phyloP scores from a whole-genome alignment of 106 monocot genomes.

The Narthecium ossifragum region DNA sequence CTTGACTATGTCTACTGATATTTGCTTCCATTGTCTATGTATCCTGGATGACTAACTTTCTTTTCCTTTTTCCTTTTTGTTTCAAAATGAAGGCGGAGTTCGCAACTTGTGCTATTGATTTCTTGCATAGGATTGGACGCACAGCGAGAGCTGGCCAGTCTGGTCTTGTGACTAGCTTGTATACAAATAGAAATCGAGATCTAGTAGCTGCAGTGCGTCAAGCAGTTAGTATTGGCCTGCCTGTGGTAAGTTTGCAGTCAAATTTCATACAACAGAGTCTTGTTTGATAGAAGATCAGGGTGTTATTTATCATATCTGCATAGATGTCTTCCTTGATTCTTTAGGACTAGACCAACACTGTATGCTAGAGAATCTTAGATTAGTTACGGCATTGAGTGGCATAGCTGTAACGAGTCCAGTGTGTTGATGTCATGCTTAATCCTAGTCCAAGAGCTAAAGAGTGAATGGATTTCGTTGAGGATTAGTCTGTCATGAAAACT shows the following conservation, averaged over 20 bases:
- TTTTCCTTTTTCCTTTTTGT: not conserved
- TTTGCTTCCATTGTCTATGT: not conserved
- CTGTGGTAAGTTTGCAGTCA: conserved; percentile 50
- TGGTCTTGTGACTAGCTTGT: conserved; percentile 82
- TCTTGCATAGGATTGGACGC: conserved; percentile 91
- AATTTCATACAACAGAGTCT: not conserved
- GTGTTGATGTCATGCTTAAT: too few relatives aligned
- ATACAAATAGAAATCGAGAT: conserved; percentile 57
- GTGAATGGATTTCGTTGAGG: too few relatives aligned
- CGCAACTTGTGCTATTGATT: conserved; percentile 88
- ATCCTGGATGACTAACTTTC: not conserved
- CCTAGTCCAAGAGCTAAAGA: too few relatives aligned
- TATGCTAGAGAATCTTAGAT: too few relatives aligned
- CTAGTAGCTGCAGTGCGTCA: conserved; percentile 68
- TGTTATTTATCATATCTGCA: too few relatives aligned
- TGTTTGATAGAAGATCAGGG: too few relatives aligned
- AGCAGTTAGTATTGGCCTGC: conserved; percentile 45
- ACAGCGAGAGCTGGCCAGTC: conserved; percentile 92
- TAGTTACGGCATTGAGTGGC: too few relatives aligned
- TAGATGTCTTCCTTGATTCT: too few relatives aligned
- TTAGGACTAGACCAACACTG: too few relatives aligned
- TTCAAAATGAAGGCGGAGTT: conserved; percentile 77
- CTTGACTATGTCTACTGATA: too few relatives aligned
- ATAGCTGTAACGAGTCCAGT: too few relatives aligned
- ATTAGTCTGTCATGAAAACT: too few relatives aligned